Conservation (phyloP, 116 monocot genomes). For the Posidonia oceanica region DNA sequence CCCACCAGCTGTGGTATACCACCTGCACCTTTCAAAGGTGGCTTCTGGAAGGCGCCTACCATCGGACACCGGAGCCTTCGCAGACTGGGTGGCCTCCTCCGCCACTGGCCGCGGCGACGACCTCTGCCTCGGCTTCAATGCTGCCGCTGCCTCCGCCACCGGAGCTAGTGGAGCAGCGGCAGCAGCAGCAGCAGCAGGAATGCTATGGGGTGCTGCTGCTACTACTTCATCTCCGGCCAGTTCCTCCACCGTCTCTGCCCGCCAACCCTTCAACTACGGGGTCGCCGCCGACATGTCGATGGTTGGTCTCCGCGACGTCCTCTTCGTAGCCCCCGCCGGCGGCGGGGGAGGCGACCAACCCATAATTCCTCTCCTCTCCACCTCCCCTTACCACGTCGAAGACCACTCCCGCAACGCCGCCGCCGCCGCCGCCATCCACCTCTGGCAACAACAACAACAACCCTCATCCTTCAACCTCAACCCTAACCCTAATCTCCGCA, state of each 20-base stretch:
- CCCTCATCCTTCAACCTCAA: background rate
- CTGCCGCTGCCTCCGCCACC: background rate
- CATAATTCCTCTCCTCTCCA: slow-evolving; percentile 47
- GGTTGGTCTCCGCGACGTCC: slow-evolving; percentile 41
- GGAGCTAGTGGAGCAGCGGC: background rate
- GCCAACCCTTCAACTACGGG: slow-evolving; percentile 28
- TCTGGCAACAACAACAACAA: slow-evolving; percentile 22
- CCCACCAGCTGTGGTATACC: no score
- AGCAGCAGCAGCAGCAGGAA: no score
- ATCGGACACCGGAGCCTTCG: slow-evolving; percentile 68
- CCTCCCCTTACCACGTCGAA: slow-evolving; percentile 8
- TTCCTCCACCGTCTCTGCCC: background rate
- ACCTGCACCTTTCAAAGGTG: slow-evolving; percentile 12
- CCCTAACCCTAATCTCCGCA: slow-evolving; percentile 36
- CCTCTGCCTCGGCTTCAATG: slow-evolving; percentile 68
- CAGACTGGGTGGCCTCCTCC: slow-evolving; percentile 64
- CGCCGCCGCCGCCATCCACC: slow-evolving; percentile 14
- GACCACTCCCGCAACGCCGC: slow-evolving; percentile 7
- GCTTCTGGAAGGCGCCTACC: slow-evolving; percentile 51
- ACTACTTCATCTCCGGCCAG: background rate
- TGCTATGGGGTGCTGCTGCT: no score
- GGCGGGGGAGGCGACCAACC: slow-evolving; percentile 20
- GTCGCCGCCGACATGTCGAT: slow-evolving; percentile 43
- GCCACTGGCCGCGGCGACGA: slow-evolving; percentile 28
- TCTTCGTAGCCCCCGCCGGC: slow-evolving; percentile 54